Percentiles rank a stretch among this genome's conserved stretches.
Evolutionary conservation across 768 basidiomycete genomes (phyloP).

Genomic region (Podaxis pistillaris): DNA sequence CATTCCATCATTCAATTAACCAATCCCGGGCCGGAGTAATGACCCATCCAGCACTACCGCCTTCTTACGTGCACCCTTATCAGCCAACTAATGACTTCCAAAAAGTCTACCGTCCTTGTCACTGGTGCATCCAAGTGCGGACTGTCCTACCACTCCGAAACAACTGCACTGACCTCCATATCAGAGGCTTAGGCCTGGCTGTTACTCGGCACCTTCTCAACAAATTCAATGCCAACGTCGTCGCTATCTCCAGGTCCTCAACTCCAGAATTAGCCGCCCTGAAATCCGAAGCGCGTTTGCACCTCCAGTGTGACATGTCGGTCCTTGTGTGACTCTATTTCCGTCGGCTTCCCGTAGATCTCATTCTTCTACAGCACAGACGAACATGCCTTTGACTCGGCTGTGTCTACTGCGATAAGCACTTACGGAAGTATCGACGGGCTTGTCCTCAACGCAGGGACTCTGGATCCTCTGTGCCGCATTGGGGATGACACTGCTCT

Average conservation of each 20-base stretch:
- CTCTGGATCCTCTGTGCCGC: conserved; percentile 64
- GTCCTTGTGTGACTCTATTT: conserved; percentile 28
- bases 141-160: conserved; percentile 7
- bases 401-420: conserved; percentile 50
- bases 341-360: conserved; percentile 5
- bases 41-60: background rate
- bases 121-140: conserved; percentile 82
- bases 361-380: conserved; percentile 48
- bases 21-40: conserved; percentile 12
- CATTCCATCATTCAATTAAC: background rate
- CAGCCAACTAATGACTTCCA: conserved; percentile 9
- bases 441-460: conserved; percentile 84
- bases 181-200: conserved; percentile 75
- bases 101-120: conserved; percentile 65
- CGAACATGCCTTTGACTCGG: conserved; percentile 49
- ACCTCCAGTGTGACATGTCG: conserved; percentile 75
- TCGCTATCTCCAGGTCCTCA: conserved; percentile 71
- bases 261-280: conserved; percentile 64
- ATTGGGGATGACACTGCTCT: conserved; percentile 51
- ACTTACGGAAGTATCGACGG: conserved; percentile 69
- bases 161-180: conserved; percentile 7
- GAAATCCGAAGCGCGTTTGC: conserved; percentile 42
- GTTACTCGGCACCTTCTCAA: conserved; percentile 64
- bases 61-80: background rate
- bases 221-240: conserved; percentile 63